Evolutionary conservation across 768 basidiomycete genomes (phyloP).

Genomic region (Mycena crocata): DNA sequence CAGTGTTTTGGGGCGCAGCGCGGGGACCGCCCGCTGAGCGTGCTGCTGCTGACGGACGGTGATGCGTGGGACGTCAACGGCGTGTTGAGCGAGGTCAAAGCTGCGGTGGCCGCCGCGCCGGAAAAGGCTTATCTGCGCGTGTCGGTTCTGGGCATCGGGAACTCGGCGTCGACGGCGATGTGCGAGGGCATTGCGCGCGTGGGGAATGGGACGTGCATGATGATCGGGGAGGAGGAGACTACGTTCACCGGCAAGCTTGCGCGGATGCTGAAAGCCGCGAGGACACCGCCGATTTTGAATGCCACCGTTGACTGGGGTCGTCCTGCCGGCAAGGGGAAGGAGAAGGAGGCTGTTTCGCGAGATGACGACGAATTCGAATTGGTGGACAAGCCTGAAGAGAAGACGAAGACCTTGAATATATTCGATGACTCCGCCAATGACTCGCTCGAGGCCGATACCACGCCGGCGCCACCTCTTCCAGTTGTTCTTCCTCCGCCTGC

Average conservation of each 20-base stretch:
- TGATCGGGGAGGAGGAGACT: conserved; percentile 48
- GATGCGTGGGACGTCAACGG: conserved; percentile 33
- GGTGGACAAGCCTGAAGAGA: not conserved
- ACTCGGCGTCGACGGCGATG: conserved; percentile 50
- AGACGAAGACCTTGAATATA: conserved; percentile 26
- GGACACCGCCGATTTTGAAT: conserved; percentile 47
- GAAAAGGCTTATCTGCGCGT: conserved; percentile 47
- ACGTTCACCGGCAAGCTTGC: conserved; percentile 52
- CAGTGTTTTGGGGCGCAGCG: conserved; percentile 42
- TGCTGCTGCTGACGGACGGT: conserved; percentile 62
- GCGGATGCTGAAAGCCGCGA: conserved; percentile 52
- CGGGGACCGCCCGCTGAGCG: conserved; percentile 44
- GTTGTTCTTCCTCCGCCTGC: conserved; percentile 17
- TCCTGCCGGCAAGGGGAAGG: not conserved
- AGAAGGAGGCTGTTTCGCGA: not conserved
- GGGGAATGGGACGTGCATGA: conserved; percentile 54
- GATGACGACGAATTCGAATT: conserved; percentile 25
- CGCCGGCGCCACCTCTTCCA: conserved; percentile 22
- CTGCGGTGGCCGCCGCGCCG: conserved; percentile 38
- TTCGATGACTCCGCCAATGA: conserved; percentile 23
- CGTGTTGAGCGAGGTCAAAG: conserved; percentile 21
- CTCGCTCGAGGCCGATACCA: not conserved
- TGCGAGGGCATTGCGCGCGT: conserved; percentile 54
- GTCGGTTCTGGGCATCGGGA: conserved; percentile 60
- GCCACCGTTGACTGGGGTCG: conserved; percentile 52